Evolutionary conservation across 1,284 basidiomycete genomes (phyloP).

Genomic region (Papiliotrema fonsecae): DNA sequence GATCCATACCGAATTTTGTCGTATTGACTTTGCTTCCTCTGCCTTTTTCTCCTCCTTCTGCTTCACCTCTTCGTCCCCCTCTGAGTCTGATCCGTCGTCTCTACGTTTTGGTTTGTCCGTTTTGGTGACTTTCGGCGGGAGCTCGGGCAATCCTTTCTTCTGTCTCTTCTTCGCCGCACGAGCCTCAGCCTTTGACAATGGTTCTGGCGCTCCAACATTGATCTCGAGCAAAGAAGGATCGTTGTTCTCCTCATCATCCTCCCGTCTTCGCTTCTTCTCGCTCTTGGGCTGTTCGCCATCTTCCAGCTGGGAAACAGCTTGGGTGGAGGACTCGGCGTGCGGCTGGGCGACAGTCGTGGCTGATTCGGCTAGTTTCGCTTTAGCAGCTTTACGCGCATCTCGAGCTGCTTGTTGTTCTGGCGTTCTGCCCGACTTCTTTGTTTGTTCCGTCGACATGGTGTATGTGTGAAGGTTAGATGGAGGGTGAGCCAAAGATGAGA

Average conservation of each 20-base stretch:
- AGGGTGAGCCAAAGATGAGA: neutral
- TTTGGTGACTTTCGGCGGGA: slow-evolving; percentile 15
- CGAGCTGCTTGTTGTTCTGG: slow-evolving; percentile 39
- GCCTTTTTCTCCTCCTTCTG: slow-evolving; percentile 62
- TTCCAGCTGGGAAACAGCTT: neutral
- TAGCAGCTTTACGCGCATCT: slow-evolving; percentile 39
- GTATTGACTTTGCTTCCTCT: slow-evolving; percentile 53
- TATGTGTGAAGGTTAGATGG: neutral
- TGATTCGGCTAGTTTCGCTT: slow-evolving; percentile 1
- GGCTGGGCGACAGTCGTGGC: slow-evolving; percentile 3
- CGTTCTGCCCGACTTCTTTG: slow-evolving; percentile 29
- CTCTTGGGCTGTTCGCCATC: neutral
- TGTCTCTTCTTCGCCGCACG: slow-evolving; percentile 41
- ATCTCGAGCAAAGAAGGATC: slow-evolving; percentile 39
- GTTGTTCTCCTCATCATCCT: slow-evolving; percentile 9
- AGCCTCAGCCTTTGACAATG: slow-evolving; percentile 47
- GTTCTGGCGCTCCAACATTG: slow-evolving; percentile 41
- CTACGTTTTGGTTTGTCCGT: slow-evolving; percentile 16
- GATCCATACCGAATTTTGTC: slow-evolving; percentile 86
- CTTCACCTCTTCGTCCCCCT: slow-evolving; percentile 56
- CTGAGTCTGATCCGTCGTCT: slow-evolving; percentile 56
- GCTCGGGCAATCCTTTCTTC: slow-evolving; percentile 27
- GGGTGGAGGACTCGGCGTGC: slow-evolving; percentile 3
- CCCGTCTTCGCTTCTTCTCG: slow-evolving; percentile 5
- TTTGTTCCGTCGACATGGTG: slow-evolving; percentile 10